These are phyloP conservation scores for Colletotrichum gigasporum DNA, from an alignment of 2,329 filamentous ascomycete genomes.

Conservation along the genomic window DNA sequence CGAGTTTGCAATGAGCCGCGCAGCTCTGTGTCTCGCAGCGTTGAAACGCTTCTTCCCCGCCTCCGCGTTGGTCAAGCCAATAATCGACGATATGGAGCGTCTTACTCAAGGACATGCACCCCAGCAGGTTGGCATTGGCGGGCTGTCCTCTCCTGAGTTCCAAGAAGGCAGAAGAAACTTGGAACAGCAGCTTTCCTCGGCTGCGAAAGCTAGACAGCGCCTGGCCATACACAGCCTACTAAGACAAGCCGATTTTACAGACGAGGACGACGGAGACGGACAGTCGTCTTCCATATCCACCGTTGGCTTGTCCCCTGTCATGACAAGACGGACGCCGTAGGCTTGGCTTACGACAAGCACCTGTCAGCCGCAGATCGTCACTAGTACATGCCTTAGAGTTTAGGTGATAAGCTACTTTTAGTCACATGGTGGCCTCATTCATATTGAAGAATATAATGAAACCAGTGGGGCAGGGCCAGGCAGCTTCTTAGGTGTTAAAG, in stretches of 20 bases:
- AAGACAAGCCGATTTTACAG: constrained; percentile 37
- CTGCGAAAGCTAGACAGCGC: constrained; percentile 34
- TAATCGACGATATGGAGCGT: constrained; percentile 38
- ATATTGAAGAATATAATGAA: no score
- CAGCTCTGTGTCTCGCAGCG: constrained; percentile 38
- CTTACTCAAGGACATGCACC: background rate
- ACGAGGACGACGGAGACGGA: constrained; percentile 35
- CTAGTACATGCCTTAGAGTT: background rate
- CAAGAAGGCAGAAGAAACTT: constrained; percentile 3
- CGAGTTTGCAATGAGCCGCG: constrained; percentile 39
- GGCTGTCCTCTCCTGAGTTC: constrained; percentile 29
- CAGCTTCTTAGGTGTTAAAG: no score
- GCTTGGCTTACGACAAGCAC: background rate
- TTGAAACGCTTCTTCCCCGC: constrained; percentile 38
- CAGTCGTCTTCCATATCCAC: constrained; percentile 7
- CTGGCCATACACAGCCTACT: constrained; percentile 42
- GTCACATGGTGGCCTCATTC: no score
- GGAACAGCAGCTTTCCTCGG: constrained; percentile 32
- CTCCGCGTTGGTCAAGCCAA: constrained; percentile 36
- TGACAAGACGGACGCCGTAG: constrained; percentile 2
- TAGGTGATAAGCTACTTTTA: no score
- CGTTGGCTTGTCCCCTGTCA: background rate
- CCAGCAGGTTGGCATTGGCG: constrained; percentile 22
- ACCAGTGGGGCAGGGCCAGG: no score
- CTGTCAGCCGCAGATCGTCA: background rate